Evolutionary conservation across 257 asterid genomes (phyloP).

Genomic region (Gynochthodes officinalis): DNA sequence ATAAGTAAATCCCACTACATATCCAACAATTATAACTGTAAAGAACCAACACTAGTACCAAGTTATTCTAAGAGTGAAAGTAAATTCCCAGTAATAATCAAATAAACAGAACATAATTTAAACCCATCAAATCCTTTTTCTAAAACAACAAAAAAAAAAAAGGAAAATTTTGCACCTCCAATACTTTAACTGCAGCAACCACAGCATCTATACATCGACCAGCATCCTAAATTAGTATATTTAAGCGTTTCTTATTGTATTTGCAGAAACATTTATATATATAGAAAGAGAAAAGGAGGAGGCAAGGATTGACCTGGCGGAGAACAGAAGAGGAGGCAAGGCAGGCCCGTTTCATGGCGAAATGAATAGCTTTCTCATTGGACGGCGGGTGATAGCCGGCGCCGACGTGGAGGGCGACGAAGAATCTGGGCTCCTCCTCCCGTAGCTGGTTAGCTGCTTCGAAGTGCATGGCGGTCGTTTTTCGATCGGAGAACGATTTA

Average conservation of each 20-base stretch:
- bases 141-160: background rate
- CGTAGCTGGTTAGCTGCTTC: slow-evolving; percentile 33
- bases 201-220: slow-evolving; percentile 85
- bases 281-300: background rate
- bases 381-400: slow-evolving; percentile 88
- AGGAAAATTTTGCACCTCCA: slow-evolving; percentile 56
- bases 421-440: slow-evolving; percentile 46
- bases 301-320: slow-evolving; percentile 38
- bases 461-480: too few species aligned
- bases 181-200: slow-evolving; percentile 72
- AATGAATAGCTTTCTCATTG: slow-evolving; percentile 78
- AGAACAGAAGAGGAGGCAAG: slow-evolving; percentile 75
- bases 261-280: slow-evolving; percentile 6
- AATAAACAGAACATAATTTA: background rate
- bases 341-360: slow-evolving; percentile 78
- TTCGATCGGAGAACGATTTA: too few species aligned
- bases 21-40: background rate
- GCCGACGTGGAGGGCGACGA: slow-evolving; percentile 94
- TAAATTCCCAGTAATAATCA: background rate
- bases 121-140: too few species aligned
- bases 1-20: background rate
- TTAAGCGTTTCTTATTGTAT: background rate
- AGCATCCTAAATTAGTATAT: slow-evolving; percentile 43
- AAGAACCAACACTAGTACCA: background rate
- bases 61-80: background rate